Conservation (phyloP, 257 asterid species). For the Forsythia suspensa region DNA sequence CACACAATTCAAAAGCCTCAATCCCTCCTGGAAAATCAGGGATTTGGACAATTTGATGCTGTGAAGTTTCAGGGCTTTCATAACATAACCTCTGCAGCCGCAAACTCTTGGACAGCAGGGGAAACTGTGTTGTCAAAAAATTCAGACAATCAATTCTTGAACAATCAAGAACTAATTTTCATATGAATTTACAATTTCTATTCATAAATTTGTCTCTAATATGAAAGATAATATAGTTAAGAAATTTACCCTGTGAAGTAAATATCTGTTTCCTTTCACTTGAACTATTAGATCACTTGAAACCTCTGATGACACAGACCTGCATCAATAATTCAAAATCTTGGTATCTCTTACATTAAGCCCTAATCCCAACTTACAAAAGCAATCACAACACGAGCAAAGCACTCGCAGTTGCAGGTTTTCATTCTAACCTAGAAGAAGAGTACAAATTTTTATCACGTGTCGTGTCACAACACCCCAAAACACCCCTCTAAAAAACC, state of each 20-base stretch:
- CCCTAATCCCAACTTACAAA: neutral
- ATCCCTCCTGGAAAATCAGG: constrained; percentile 83
- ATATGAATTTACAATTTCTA: neutral
- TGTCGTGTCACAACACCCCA: too few relatives aligned
- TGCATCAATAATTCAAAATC: constrained; percentile 30
- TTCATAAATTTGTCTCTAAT: neutral
- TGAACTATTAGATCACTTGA: constrained; percentile 80
- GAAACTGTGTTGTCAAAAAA: constrained; percentile 56
- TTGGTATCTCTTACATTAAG: neutral
- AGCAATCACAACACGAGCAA: neutral
- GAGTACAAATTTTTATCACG: too few relatives aligned
- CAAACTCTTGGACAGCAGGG: constrained; percentile 75
- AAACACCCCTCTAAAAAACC: too few relatives aligned
- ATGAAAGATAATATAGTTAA: neutral
- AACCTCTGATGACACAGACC: constrained; percentile 82
- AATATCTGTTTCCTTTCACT: constrained; percentile 68
- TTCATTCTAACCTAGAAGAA: too few relatives aligned
- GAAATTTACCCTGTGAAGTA: constrained; percentile 74
- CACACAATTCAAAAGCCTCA: constrained; percentile 83
- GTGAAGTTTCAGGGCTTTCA: constrained; percentile 51
- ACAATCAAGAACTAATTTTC: neutral
- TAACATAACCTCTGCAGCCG: constrained; percentile 63
- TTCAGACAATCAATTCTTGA: neutral
- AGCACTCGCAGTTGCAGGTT: neutral
- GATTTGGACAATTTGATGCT: constrained; percentile 53